Percentiles rank a stretch among this genome's conserved stretches.
Conservation (phyloP, 805 yeast species). For the Candida endomychidarum region DNA sequence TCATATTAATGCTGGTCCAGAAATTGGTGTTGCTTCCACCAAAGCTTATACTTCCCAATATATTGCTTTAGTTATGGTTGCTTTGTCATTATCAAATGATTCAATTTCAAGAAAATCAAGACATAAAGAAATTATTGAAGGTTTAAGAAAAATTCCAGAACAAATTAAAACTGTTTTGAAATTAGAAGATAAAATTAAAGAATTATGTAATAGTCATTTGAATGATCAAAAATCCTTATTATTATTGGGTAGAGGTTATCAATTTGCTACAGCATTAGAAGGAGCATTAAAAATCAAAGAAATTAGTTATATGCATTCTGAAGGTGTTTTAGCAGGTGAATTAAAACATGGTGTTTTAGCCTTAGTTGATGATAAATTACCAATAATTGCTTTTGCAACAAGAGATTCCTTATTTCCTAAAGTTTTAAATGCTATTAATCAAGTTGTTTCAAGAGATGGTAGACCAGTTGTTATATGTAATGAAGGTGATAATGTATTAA, state of each 20-base stretch:
- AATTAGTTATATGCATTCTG: conserved; percentile 98
- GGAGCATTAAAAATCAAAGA: conserved; percentile 98
- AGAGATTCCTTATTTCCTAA: conserved; percentile 95
- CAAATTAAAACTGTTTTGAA: conserved; percentile 78
- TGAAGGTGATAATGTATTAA: conserved; percentile 68
- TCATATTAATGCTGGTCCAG: conserved; percentile 99
- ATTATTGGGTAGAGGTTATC: conserved; percentile 96
- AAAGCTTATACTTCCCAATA: conserved; percentile 98
- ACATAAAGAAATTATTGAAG: conserved; percentile 82
- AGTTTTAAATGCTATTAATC: conserved; percentile 92
- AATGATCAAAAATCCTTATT: conserved; percentile 83
- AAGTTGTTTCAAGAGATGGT: conserved; percentile 96
- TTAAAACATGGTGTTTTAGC: conserved; percentile 98
- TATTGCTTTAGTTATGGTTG: conserved; percentile 96
- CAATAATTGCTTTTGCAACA: conserved; percentile 94
- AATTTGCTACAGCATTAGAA: conserved; percentile 94
- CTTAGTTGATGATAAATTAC: conserved; percentile 88
- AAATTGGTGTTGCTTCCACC: conserved; percentile 98
- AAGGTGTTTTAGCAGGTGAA: conserved; percentile 99
- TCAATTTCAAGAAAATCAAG: conserved; percentile 73
- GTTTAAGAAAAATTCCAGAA: conserved; percentile 77
- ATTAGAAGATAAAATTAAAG: conserved; percentile 71
- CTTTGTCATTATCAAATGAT: conserved; percentile 91
- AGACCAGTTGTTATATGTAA: conserved; percentile 92
- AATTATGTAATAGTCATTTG: conserved; percentile 69